These are phyloP conservation scores for Podila clonocystis DNA, from an alignment of 192 early-diverging fungal species.

Conservation along the genomic window DNA sequence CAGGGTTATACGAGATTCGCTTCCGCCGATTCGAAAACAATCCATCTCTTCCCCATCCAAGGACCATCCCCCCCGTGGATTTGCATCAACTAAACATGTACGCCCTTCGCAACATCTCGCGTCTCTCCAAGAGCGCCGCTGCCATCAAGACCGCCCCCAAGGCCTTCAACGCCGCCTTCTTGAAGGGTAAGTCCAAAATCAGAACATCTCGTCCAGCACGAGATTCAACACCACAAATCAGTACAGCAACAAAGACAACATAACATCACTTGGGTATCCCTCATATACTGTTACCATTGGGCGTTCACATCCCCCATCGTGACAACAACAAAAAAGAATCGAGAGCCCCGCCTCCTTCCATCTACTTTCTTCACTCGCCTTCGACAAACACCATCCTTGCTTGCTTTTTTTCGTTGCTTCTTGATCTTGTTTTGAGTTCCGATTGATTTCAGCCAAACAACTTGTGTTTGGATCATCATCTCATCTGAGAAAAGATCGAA, in stretches of 20 bases:
- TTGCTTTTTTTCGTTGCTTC: not conserved
- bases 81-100: constrained; percentile 33
- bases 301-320: too few species aligned
- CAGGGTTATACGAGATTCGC: not conserved
- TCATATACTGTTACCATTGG: too few species aligned
- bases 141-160: constrained; percentile 54
- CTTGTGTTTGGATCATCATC: too few species aligned
- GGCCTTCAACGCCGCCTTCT: constrained; percentile 55
- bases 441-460: not conserved
- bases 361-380: not conserved
- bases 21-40: constrained; percentile 20
- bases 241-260: too few species aligned
- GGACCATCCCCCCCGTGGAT: constrained; percentile 33
- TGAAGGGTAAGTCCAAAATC: constrained; percentile 45
- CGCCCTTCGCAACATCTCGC: constrained; percentile 57
- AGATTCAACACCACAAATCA: too few species aligned
- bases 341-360: too few species aligned
- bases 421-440: not conserved
- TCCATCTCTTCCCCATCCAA: constrained; percentile 35
- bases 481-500: too few species aligned
- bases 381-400: not conserved
- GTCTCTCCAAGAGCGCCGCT: constrained; percentile 54
- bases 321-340: too few species aligned
- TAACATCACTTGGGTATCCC: too few species aligned
- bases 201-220: not conserved